Evolutionary conservation across 768 basidiomycete genomes (phyloP).

Genomic region (Infundibulicybe gibba): DNA sequence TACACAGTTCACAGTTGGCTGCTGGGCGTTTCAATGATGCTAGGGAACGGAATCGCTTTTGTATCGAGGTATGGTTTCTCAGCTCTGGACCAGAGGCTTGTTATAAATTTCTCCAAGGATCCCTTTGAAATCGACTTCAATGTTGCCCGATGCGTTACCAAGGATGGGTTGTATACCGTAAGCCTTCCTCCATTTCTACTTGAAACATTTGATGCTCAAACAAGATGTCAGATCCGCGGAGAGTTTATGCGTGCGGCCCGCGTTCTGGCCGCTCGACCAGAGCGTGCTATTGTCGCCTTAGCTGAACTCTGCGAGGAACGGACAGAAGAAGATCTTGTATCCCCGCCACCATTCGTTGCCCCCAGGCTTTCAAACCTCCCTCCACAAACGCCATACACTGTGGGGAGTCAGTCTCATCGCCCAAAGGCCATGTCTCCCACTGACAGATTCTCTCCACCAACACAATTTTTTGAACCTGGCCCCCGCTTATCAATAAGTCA

Average conservation of each 20-base stretch:
- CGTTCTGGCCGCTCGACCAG: slow-evolving; percentile 76
- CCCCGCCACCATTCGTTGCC: slow-evolving; percentile 41
- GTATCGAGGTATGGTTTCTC: slow-evolving; percentile 73
- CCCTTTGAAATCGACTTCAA: slow-evolving; percentile 97
- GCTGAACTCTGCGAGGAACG: slow-evolving; percentile 93
- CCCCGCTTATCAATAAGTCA: slow-evolving; percentile 24
- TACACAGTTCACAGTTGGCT: slow-evolving; percentile 35
- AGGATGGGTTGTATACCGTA: slow-evolving; percentile 93
- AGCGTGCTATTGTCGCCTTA: slow-evolving; percentile 76
- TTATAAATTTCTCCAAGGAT: slow-evolving; percentile 55
- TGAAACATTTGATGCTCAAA: slow-evolving; percentile 6
- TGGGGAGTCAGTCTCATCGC: slow-evolving; percentile 58
- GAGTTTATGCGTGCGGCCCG: slow-evolving; percentile 97
- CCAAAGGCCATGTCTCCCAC: slow-evolving; percentile 35
- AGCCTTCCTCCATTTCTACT: slow-evolving; percentile 15
- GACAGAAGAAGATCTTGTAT: slow-evolving; percentile 58
- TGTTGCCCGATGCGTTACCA: slow-evolving; percentile 93
- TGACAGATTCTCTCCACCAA: slow-evolving; percentile 54
- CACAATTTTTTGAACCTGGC: slow-evolving; percentile 42
- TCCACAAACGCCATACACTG: slow-evolving; percentile 69
- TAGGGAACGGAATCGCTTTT: slow-evolving; percentile 90
- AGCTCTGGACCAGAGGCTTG: neutral
- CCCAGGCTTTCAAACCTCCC: slow-evolving; percentile 47
- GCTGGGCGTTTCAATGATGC: slow-evolving; percentile 58
- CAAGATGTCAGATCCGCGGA: slow-evolving; percentile 75